These are phyloP conservation scores for Starmerella asiatica DNA, from an alignment of 805 yeast genomes.

Conservation along the genomic window DNA sequence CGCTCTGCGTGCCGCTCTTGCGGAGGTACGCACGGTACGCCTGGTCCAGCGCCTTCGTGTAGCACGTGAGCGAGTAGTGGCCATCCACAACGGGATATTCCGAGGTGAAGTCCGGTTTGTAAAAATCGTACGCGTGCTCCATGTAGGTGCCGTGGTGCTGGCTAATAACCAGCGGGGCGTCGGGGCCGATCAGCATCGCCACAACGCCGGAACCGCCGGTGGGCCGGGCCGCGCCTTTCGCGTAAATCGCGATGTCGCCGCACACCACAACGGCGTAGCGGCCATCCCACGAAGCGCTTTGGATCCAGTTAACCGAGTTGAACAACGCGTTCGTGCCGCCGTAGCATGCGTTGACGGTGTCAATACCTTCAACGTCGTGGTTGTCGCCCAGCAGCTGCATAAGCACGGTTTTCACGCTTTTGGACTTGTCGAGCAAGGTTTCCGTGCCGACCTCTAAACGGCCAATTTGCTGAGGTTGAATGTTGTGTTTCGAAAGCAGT, in stretches of 20 bases:
- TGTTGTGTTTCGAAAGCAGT: constrained; percentile 63
- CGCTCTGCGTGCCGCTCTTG: constrained; percentile 35
- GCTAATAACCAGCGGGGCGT: constrained; percentile 92
- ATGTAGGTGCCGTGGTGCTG: constrained; percentile 78
- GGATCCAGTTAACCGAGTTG: constrained; percentile 91
- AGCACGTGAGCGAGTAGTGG: constrained; percentile 85
- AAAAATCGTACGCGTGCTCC: constrained; percentile 94
- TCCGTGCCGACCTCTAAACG: constrained; percentile 98
- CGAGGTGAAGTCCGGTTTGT: constrained; percentile 90
- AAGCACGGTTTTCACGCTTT: constrained; percentile 87
- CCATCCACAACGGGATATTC: constrained; percentile 98
- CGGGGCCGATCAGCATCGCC: constrained; percentile 90
- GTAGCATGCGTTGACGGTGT: constrained; percentile 92
- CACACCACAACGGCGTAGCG: constrained; percentile 93
- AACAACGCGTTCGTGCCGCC: constrained; percentile 95
- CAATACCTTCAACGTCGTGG: constrained; percentile 88
- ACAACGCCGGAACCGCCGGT: constrained; percentile 99
- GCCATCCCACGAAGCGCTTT: constrained; percentile 95
- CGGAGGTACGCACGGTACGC: constrained; percentile 71
- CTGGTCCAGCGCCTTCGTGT: constrained; percentile 81
- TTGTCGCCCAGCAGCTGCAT: constrained; percentile 88
- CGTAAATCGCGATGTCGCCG: constrained; percentile 96
- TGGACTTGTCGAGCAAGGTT: constrained; percentile 90
- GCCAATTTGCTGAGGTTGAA: constrained; percentile 73
- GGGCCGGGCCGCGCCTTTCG: constrained; percentile 96